Evolutionary conservation across 2,329 filamentous ascomycete genomes (phyloP).

Genomic region (Penicillium sp.): DNA sequence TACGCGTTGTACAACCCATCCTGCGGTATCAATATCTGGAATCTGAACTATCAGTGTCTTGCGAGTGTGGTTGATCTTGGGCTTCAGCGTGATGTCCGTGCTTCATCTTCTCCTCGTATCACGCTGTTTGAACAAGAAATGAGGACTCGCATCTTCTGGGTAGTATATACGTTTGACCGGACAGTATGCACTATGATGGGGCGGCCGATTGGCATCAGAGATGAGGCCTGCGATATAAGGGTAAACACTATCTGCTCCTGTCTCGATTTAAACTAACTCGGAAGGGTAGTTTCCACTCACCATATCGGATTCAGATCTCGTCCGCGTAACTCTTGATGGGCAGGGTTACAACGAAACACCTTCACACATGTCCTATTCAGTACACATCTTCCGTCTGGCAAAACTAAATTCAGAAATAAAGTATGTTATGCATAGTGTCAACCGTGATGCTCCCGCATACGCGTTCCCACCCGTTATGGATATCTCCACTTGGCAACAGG

Average conservation of each 20-base stretch:
- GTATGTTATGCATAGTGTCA: conserved; percentile 60
- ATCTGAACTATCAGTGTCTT: conserved; percentile 61
- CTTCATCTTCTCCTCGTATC: conserved; percentile 42
- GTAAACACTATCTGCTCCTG: conserved; percentile 35
- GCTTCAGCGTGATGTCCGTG: conserved; percentile 56
- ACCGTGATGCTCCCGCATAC: conserved; percentile 53
- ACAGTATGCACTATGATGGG: conserved; percentile 62
- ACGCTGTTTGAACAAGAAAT: conserved; percentile 58
- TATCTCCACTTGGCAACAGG: conserved; percentile 53
- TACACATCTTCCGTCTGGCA: conserved; percentile 53
- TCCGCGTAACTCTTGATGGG: not conserved
- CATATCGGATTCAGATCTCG: conserved; percentile 18
- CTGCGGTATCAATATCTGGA: conserved; percentile 58
- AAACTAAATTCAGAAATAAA: conserved; percentile 63
- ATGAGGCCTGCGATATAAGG: conserved; percentile 60
- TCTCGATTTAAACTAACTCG: not conserved
- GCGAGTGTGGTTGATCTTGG: conserved; percentile 58
- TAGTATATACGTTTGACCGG: conserved; percentile 58
- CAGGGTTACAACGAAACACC: conserved; percentile 21
- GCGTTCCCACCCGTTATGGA: conserved; percentile 55
- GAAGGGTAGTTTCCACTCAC: conserved; percentile 26
- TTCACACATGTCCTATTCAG: conserved; percentile 48
- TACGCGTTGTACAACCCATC: conserved; percentile 59
- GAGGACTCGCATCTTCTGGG: conserved; percentile 62
- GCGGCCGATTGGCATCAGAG: conserved; percentile 59